A percentile compares a stretch with the other conserved stretches of the same genome.
Evolutionary conservation across 225 moss, liverwort and hornwort species (phyloP).

Genomic region (Pseudisothecium myosuroides): DNA sequence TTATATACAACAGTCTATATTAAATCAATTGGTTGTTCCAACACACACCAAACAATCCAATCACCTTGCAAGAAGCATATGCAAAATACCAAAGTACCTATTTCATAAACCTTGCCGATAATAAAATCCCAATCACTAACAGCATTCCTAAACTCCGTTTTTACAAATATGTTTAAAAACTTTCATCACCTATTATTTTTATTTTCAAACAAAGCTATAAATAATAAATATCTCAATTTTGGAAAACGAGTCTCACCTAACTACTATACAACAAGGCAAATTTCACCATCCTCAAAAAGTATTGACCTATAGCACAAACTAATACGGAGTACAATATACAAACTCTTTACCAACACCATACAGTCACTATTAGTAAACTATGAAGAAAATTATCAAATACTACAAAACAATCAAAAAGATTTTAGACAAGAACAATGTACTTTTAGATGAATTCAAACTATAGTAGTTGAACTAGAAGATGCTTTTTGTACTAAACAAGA

Average conservation of each 20-base stretch:
- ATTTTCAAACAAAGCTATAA: background rate
- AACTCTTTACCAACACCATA: background rate
- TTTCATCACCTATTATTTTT: background rate
- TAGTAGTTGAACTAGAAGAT: rapidly evolving
- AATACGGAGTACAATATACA: too few species aligned
- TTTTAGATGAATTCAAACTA: background rate
- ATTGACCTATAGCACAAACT: background rate
- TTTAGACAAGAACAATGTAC: rapidly evolving
- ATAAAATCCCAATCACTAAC: rapidly evolving
- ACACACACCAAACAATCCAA: background rate
- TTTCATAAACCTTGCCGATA: background rate
- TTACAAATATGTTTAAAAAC: background rate
- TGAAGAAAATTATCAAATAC: background rate
- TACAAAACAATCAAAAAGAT: background rate
- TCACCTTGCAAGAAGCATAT: rapidly evolving
- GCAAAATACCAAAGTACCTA: background rate
- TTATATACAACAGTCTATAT: background rate
- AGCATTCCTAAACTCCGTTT: background rate
- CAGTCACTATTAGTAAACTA: background rate
- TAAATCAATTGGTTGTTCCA: rapidly evolving
- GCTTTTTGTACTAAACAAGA: background rate
- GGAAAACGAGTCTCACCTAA: background rate
- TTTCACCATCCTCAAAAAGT: background rate
- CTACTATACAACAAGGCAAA: background rate
- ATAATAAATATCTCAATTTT: background rate